Percentiles rank a stretch among this genome's conserved stretches.
Conservation (phyloP, 2,329 filamentous ascomycete genomes). For the Pseudonectria foliicola region DNA sequence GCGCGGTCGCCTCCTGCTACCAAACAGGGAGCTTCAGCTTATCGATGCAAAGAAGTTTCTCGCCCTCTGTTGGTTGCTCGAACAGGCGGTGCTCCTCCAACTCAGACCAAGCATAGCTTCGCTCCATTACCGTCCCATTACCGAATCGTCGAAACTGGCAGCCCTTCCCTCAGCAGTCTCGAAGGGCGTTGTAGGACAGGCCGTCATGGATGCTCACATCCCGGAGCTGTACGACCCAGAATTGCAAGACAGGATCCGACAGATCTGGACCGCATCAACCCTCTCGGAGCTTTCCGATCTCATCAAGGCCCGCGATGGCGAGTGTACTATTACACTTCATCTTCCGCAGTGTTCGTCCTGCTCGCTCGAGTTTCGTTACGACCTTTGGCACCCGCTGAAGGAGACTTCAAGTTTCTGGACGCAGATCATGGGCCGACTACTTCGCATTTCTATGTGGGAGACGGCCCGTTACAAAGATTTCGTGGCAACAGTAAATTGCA, state of each 20-base stretch:
- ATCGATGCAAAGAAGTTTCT: slow-evolving; percentile 8
- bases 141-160: slow-evolving; percentile 5
- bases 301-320: slow-evolving; percentile 4
- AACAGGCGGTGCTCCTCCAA: slow-evolving; percentile 6
- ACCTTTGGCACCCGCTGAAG: slow-evolving; percentile 9
- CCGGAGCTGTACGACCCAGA: slow-evolving; percentile 3
- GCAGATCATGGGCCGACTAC: no score
- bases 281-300: slow-evolving; percentile 5
- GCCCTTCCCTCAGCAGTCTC: slow-evolving; percentile 1
- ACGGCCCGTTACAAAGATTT: no score
- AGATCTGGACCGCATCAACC: slow-evolving; percentile 7
- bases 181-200: background rate
- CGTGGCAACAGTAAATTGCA: no score
- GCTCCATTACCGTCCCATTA: slow-evolving; percentile 9
- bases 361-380: slow-evolving; percentile 9
- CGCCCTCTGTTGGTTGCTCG: slow-evolving; percentile 10
- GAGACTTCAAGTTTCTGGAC: background rate
- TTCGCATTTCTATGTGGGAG: no score
- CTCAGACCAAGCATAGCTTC: slow-evolving; percentile 3
- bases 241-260: slow-evolving; percentile 10
- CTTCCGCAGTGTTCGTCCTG: background rate
- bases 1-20: slow-evolving; percentile 5
- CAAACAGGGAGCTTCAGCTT: slow-evolving; percentile 6
- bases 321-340: slow-evolving; percentile 7
- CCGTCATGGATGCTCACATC: slow-evolving; percentile 4